Base-by-base conservation (phyloP, 768 basidiomycete genomes). In the Clathrus columnatus region DNA sequence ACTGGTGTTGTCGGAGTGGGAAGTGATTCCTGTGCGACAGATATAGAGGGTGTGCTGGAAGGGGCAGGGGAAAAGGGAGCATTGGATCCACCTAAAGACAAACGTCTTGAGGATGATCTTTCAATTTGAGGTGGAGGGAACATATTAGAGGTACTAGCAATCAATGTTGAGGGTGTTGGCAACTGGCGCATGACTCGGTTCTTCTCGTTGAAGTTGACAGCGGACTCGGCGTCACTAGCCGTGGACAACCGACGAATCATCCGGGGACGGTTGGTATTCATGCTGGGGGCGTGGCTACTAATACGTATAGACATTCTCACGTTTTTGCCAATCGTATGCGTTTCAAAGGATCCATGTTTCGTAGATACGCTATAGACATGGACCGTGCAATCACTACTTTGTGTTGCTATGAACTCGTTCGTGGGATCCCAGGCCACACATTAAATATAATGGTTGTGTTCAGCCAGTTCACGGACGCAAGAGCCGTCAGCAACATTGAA, bases 351-450 rank as follows among this genome's bases (percentile, higher is more conserved):
- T n/a, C 90, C 88, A 45, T 85, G 80, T 57, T 87, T 86, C 54
- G 81, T 81, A 7, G 82, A 80, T 61, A 97, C 83, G 59, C 80
- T 80, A 70, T 97, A 91, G 61, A 99, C 83, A 67, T 97, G 92
- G 82, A 98, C 95, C 20, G 92, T 87, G 46, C 95, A 80, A 69
- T 99, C 96, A 64, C 87, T 91, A 68, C 90, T 92, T 66, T 99
- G 96, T 0, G 96, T 98, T 3, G 96, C 94, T 58, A 99, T 90
- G 65, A 88, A 98, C 68, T 96, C 91, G 67, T 95, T 93, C 62
- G 95, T 71, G 1, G 96, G 96, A 61, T 99, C 96, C 96, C 96
- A 99, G 0, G 95, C 91, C 26, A 98, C 96, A 7, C 96, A 96
- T 73, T 99, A 96, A 0, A 99, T 95, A 65, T 90, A 97, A 69